Percentiles rank a stretch among this genome's conserved stretches.
Conservation (phyloP, 106 monocot genomes). For the Allium sativum region DNA sequence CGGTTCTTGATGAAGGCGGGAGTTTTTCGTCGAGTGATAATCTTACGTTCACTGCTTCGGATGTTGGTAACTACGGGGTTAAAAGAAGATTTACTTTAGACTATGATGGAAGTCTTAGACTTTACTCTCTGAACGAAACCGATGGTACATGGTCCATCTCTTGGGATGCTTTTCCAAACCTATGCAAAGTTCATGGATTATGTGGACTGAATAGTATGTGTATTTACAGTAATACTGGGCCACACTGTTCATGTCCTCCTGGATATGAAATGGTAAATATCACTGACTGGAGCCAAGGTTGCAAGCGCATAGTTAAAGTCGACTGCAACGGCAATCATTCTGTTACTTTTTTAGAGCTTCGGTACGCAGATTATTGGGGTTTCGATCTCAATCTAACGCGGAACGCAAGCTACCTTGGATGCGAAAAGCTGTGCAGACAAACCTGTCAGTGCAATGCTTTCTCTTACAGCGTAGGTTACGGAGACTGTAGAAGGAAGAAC, state of each 20-base stretch:
- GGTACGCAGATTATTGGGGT: slow-evolving; percentile 31
- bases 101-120: slow-evolving; percentile 48
- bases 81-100: slow-evolving; percentile 41
- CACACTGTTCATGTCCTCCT: slow-evolving; percentile 33
- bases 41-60: slow-evolving; percentile 17
- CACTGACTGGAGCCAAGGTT: slow-evolving; percentile 48
- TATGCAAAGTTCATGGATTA: slow-evolving; percentile 30
- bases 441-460: slow-evolving; percentile 27
- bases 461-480: slow-evolving; percentile 18
- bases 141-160: slow-evolving; percentile 25
- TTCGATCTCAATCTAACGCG: slow-evolving; percentile 23
- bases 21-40: slow-evolving; percentile 18
- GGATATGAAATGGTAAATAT: slow-evolving; percentile 26
- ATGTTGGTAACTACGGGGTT: slow-evolving; percentile 11
- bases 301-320: slow-evolving; percentile 22
- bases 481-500: slow-evolving; percentile 38
- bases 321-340: slow-evolving; percentile 8
- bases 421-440: slow-evolving; percentile 23
- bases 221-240: slow-evolving; percentile 6
- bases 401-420: slow-evolving; percentile 3
- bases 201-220: slow-evolving; percentile 60
- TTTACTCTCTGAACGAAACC: slow-evolving; percentile 30
- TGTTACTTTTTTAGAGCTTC: slow-evolving; percentile 15
- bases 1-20: slow-evolving; percentile 29
- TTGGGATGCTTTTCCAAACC: slow-evolving; percentile 22